Base-by-base conservation (phyloP, 129 eudicot genomes). In the Gnaphalium uliginosum region DNA sequence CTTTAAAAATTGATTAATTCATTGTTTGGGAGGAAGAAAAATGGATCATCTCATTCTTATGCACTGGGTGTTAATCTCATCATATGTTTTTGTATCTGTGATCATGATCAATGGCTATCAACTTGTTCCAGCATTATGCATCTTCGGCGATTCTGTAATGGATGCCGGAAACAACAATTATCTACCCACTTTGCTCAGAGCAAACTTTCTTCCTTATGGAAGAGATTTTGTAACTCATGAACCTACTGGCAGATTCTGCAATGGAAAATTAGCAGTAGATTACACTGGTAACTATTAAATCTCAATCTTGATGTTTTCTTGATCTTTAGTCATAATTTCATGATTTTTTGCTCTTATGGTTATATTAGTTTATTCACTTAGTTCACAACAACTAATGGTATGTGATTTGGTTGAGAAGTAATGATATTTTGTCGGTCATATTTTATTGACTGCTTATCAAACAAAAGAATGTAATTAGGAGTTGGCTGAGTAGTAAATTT, bases 231-330 rank as follows among this genome's bases (percentile, higher is more conserved):
- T 80, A 22, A 70, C 80, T 35, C 95, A 93, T 58, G 77, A 56
- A 56, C 90, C 98, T 74, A 90, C 98, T 0, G 98, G 98, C 33
- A 85, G 98, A 71, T 93, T 90, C 86, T 88, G 88, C 85, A 90
- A 93, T 64, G 96, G 98, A 64, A 93, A 90, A 74, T 64, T 90
- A 65, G 98, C 98, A 46, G 78, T 85, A 0, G 98, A 93, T 66
- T 90, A 67, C 86, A 90, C 86, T 11, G 92, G 98, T 90, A 93
- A 59, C 2, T 41, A 11, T 41, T 41, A 41, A 9, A 10, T 41
- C 48, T 9, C 14, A 41, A 41, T 41, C 48, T 10, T 9, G 48
- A 41, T 5, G 48, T 9, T 41, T 41, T 10, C 48, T 41, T 41
- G 48, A 9, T 41, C 2, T 41, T 41, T 41, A 41, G 48, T 41